Conservation (phyloP, 2,329 filamentous ascomycete genomes). For the Diaporthe longicolla region DNA sequence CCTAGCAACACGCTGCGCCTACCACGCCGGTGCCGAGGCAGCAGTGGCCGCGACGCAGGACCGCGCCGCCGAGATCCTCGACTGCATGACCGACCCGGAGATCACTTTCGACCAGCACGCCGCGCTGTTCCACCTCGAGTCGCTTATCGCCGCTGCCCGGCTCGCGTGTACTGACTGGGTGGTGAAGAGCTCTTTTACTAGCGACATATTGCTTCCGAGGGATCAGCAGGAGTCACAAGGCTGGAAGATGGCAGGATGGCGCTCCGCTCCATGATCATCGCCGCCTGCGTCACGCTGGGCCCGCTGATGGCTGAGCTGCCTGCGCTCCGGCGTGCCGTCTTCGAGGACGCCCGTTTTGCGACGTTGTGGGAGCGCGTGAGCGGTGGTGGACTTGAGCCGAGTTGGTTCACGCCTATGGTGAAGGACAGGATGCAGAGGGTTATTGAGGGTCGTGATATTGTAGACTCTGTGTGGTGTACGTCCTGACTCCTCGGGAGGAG, state of each 20-base stretch:
- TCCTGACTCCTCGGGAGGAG: too few species aligned
- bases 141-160: background rate
- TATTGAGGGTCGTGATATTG: background rate
- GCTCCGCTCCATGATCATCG: background rate
- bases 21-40: background rate
- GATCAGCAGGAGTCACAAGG: too few species aligned
- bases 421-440: background rate
- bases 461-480: too few species aligned
- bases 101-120: background rate
- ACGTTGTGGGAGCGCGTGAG: background rate
- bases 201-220: too few species aligned
- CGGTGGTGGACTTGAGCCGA: too few species aligned
- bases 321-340: background rate
- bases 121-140: background rate
- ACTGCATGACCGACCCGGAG: background rate
- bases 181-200: too few species aligned
- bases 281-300: background rate
- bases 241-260: too few species aligned
- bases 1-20: background rate
- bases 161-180: background rate
- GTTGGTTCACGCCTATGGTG: background rate
- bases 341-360: background rate
- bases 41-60: background rate
- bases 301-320: conserved; percentile 8
- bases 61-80: background rate